Percentiles rank a stretch among this genome's conserved stretches.
These are phyloP conservation scores for Aspergillus sp. DNA, from an alignment of 2,329 filamentous ascomycete genomes.

Conservation along the genomic window DNA sequence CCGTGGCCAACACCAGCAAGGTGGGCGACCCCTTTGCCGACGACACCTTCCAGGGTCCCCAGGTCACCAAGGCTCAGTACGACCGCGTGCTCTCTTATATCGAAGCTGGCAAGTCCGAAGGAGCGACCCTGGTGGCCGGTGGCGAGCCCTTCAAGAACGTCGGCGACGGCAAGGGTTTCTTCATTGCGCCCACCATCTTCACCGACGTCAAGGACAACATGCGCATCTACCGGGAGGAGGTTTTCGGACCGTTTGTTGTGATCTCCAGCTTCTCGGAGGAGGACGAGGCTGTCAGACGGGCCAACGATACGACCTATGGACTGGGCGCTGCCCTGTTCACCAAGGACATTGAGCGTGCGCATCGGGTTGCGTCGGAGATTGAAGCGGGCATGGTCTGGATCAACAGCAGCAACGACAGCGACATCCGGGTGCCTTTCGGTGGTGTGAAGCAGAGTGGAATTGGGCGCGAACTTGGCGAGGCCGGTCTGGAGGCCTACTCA, in stretches of 20 bases:
- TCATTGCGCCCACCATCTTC: slow-evolving; percentile 63
- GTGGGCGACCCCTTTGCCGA: slow-evolving; percentile 40
- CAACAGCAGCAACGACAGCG: slow-evolving; percentile 58
- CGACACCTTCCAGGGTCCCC: slow-evolving; percentile 41
- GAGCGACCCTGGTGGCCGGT: slow-evolving; percentile 66
- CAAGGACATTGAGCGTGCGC: slow-evolving; percentile 64
- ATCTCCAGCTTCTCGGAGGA: slow-evolving; percentile 61
- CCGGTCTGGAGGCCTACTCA: slow-evolving; percentile 62
- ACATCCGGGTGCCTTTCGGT: slow-evolving; percentile 59
- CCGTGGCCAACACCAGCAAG: slow-evolving; percentile 36
- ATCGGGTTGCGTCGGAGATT: slow-evolving; percentile 56
- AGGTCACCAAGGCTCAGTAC: slow-evolving; percentile 41
- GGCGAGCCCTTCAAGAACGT: slow-evolving; percentile 61
- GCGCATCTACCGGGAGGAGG: slow-evolving; percentile 63
- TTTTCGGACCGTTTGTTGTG: slow-evolving; percentile 64
- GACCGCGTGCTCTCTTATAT: slow-evolving; percentile 67
- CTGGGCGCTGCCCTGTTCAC: slow-evolving; percentile 40
- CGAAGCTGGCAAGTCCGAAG: slow-evolving; percentile 68
- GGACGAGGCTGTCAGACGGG: slow-evolving; percentile 59
- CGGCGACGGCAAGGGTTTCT: slow-evolving; percentile 62
- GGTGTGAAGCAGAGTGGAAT: slow-evolving; percentile 66
- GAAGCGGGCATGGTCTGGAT: slow-evolving; percentile 73
- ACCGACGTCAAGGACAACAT: slow-evolving; percentile 59
- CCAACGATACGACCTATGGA: slow-evolving; percentile 56
- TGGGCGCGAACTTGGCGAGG: slow-evolving; percentile 63